Evolutionary conservation across 176 grass and related monocot species (phyloP).

Genomic region (Carex scoparia): DNA sequence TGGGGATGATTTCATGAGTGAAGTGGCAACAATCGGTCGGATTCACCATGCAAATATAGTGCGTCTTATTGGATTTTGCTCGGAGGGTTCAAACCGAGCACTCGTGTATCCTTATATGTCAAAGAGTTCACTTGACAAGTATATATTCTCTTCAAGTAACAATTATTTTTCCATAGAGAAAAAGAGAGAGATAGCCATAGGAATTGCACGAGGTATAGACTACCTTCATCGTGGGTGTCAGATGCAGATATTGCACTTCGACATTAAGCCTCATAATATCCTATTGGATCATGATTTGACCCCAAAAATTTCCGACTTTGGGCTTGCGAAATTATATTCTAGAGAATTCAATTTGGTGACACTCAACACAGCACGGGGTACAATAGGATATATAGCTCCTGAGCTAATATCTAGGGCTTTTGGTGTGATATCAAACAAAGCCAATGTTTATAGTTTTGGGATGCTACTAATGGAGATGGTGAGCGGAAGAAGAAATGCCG

Average conservation of each 20-base stretch:
- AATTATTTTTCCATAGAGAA: constrained; percentile 17
- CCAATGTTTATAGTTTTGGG: constrained; percentile 33
- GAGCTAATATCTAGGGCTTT: constrained; percentile 60
- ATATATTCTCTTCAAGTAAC: constrained; percentile 28
- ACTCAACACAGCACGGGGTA: constrained; percentile 47
- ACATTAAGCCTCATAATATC: constrained; percentile 68
- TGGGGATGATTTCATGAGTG: constrained; percentile 13
- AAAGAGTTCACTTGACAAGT: constrained; percentile 54
- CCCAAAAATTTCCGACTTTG: constrained; percentile 60
- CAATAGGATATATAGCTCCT: constrained; percentile 65
- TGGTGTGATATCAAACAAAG: constrained; percentile 37
- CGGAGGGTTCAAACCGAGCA: too few species aligned
- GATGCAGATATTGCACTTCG: constrained; percentile 67
- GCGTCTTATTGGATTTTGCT: too few species aligned
- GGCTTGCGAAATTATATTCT: constrained; percentile 49
- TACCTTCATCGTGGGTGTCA: constrained; percentile 57
- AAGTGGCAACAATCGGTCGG: constrained; percentile 30
- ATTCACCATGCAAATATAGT: constrained; percentile 47
- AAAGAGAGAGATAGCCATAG: constrained; percentile 35
- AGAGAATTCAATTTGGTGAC: constrained; percentile 36
- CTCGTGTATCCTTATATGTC: too few species aligned
- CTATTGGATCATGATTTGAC: constrained; percentile 33
- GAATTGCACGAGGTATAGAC: constrained; percentile 50
- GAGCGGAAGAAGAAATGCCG: neutral
- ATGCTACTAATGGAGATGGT: constrained; percentile 34